phyloP scores from a whole-genome alignment of 2,329 filamentous ascomycete genomes.

The Fusarium subtropicale region DNA sequence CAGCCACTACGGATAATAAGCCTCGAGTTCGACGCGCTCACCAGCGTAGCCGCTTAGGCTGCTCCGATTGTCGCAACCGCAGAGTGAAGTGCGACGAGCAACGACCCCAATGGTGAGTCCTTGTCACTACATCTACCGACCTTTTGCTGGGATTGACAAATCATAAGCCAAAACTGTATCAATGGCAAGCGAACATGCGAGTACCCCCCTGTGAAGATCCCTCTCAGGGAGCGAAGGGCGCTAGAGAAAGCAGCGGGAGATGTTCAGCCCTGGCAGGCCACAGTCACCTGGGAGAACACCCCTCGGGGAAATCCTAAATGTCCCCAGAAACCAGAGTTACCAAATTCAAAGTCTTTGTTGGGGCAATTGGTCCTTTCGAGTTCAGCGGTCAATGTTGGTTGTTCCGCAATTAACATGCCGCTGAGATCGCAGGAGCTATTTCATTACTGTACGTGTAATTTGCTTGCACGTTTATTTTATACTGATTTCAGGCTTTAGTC shows the following conservation, averaged over 20 bases:
- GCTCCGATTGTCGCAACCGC: slow-evolving; percentile 19
- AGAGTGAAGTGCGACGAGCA: slow-evolving; percentile 25
- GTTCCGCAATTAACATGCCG: slow-evolving; percentile 18
- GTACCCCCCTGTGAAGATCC: slow-evolving; percentile 15
- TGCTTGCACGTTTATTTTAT: accelerated
- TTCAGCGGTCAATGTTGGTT: neutral
- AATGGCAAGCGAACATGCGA: slow-evolving; percentile 6
- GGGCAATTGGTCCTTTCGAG: slow-evolving; percentile 4
- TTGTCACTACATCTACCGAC: neutral
- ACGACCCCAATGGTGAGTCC: slow-evolving; percentile 17
- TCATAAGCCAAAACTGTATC: slow-evolving; percentile 6
- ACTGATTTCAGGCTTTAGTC: neutral
- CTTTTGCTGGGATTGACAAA: neutral
- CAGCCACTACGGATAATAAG: neutral
- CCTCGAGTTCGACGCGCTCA: slow-evolving; percentile 14
- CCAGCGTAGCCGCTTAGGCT: slow-evolving; percentile 19
- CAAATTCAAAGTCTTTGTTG: neutral
- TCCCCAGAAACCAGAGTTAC: neutral
- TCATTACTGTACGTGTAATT: slow-evolving; percentile 10
- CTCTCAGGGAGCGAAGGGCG: slow-evolving; percentile 15
- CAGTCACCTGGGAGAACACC: neutral
- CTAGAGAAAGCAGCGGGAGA: slow-evolving; percentile 11
- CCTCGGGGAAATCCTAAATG: neutral
- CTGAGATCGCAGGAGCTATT: slow-evolving; percentile 24
- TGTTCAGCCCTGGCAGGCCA: neutral